Evolutionary conservation across 495 filamentous ascomycete species (phyloP).

Genomic region (Penicillium steckii): DNA sequence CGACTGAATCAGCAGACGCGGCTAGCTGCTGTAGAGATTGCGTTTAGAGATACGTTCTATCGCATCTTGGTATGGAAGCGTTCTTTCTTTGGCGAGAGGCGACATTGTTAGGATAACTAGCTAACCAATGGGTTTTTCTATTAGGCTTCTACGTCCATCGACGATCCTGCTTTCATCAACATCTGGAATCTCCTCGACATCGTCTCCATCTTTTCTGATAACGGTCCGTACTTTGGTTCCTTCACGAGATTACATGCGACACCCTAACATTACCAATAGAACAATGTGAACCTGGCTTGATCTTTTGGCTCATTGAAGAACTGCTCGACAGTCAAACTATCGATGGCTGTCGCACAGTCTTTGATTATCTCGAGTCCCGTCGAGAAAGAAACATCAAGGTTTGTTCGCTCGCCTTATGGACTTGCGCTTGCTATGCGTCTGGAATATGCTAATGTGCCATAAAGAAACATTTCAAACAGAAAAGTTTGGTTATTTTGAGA

Average conservation of each 20-base stretch:
- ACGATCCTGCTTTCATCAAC: constrained; percentile 69
- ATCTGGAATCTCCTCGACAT: constrained; percentile 95
- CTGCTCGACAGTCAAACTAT: constrained; percentile 95
- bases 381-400: constrained; percentile 79
- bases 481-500: constrained; percentile 80
- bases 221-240: constrained; percentile 44
- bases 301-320: constrained; percentile 91
- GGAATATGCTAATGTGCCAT: constrained; percentile 12
- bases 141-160: constrained; percentile 68
- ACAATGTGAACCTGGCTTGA: constrained; percentile 78
- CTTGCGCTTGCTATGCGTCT: neutral
- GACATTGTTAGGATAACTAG: neutral
- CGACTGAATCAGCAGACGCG: constrained; percentile 43
- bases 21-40: constrained; percentile 72
- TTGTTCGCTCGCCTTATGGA: constrained; percentile 14
- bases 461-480: constrained; percentile 76
- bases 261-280: constrained; percentile 39
- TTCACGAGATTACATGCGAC: constrained; percentile 19
- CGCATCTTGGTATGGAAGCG: constrained; percentile 59
- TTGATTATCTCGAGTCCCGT: constrained; percentile 91
- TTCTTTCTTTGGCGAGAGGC: neutral
- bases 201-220: constrained; percentile 79
- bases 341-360: constrained; percentile 81
- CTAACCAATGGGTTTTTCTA: constrained; percentile 14
- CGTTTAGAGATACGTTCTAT: constrained; percentile 76